Evolutionary conservation across 306 rosid genomes (phyloP).

Genomic region (Glycyrrhiza uralensis): DNA sequence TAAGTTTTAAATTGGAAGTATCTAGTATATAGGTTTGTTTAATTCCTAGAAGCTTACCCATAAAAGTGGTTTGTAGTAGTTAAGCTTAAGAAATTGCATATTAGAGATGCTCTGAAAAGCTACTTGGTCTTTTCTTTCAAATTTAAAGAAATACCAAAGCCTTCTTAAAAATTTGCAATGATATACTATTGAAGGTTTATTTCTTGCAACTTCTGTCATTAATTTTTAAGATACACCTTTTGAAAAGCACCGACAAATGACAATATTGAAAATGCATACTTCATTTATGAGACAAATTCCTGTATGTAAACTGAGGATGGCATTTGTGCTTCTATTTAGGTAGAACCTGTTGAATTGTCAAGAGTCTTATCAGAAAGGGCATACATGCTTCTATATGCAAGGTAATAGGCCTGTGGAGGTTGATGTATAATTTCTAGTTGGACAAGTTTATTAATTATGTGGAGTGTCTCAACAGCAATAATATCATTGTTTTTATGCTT

Average conservation of each 20-base stretch:
- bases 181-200: not conserved
- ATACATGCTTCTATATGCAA: constrained; percentile 80
- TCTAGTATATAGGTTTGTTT: not conserved
- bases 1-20: not conserved
- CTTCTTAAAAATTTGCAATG: not conserved
- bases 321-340: constrained; percentile 44
- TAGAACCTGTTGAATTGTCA: constrained; percentile 59
- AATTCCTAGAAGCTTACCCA: not conserved
- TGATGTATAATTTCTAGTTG: not conserved
- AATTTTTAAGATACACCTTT: not conserved
- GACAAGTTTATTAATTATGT: not conserved
- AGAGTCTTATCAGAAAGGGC: constrained; percentile 73
- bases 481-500: not conserved
- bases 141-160: not conserved
- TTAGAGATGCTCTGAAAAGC: not conserved
- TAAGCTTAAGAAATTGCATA: not conserved
- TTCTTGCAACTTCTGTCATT: not conserved
- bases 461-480: constrained; percentile 20
- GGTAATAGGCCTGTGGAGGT: constrained; percentile 37
- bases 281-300: not conserved
- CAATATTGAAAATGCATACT: not conserved
- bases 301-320: constrained; percentile 21
- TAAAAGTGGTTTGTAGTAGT: not conserved
- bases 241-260: not conserved
- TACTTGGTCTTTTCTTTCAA: constrained; percentile 14